Conservation (phyloP, 73 alveolate species). For the Loxodes magnus region DNA sequence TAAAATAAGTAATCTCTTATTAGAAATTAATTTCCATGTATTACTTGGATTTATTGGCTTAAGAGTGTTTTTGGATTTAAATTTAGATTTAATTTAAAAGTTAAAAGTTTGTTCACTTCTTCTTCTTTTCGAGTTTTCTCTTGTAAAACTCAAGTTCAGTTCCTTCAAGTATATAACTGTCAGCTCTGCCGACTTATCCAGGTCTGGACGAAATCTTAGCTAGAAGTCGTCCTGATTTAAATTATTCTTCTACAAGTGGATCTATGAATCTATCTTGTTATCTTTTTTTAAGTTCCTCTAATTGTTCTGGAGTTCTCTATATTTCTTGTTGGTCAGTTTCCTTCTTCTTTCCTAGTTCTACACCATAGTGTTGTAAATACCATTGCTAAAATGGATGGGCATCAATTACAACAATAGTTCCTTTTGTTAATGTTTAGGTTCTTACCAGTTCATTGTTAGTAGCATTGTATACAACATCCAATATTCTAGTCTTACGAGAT, state of each 20-base stretch:
- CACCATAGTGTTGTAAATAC: slow-evolving; percentile 70
- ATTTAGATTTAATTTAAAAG: no score
- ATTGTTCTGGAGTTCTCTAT: slow-evolving; percentile 53
- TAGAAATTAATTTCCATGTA: no score
- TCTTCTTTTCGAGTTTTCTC: no score
- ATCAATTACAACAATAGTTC: slow-evolving; percentile 69
- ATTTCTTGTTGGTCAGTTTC: slow-evolving; percentile 20
- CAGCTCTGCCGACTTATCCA: slow-evolving; percentile 91
- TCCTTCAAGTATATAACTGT: slow-evolving; percentile 89
- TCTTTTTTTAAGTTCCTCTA: slow-evolving; percentile 46
- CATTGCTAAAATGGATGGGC: slow-evolving; percentile 80
- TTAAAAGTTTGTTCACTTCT: no score
- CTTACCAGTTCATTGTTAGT: slow-evolving; percentile 90
- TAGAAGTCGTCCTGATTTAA: slow-evolving; percentile 77
- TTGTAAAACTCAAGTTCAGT: slow-evolving; percentile 84
- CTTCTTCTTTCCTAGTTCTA: slow-evolving; percentile 63
- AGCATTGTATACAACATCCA: no score
- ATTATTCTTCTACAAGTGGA: slow-evolving; percentile 50
- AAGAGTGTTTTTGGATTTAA: no score
- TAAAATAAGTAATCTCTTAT: no score
- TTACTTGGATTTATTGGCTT: no score
- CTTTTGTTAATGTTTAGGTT: slow-evolving; percentile 82
- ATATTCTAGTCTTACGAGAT: slow-evolving; percentile 60
- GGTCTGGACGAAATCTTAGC: no score
- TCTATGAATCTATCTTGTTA: slow-evolving; percentile 49